A percentile compares a stretch with the other conserved stretches of the same genome.
Conservation (phyloP, 2,329 filamentous ascomycete genomes). For the Helminthosporium solani region DNA sequence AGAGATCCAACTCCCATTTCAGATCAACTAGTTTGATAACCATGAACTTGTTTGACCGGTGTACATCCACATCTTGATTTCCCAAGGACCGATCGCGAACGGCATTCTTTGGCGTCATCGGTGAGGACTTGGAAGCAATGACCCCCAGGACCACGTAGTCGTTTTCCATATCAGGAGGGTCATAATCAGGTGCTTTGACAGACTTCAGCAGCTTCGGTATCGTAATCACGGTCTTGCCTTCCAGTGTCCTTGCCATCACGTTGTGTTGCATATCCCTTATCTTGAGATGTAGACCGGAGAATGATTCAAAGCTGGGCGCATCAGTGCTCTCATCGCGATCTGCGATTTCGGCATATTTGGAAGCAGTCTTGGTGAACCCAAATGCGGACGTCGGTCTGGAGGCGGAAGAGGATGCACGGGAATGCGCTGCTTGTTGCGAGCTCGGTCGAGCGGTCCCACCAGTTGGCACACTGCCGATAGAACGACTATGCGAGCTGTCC, state of each 20-base stretch:
- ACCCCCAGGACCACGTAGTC: slow-evolving; percentile 90
- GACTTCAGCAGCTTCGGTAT: slow-evolving; percentile 78
- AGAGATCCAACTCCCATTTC: slow-evolving; percentile 87
- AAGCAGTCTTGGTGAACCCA: slow-evolving; percentile 18
- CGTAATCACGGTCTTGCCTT: slow-evolving; percentile 72
- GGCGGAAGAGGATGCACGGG: slow-evolving; percentile 21
- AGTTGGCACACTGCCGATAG: slow-evolving; percentile 17
- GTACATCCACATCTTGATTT: slow-evolving; percentile 52
- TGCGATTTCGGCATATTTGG: slow-evolving; percentile 35
- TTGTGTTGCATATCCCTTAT: slow-evolving; percentile 80
- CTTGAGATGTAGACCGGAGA: slow-evolving; percentile 80
- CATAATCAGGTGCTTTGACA: slow-evolving; percentile 80
- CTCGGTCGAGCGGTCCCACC: slow-evolving; percentile 20
- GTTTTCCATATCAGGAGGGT: slow-evolving; percentile 76
- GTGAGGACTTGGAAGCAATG: slow-evolving; percentile 83
- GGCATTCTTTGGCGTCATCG: slow-evolving; percentile 60
- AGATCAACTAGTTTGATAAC: slow-evolving; percentile 84
- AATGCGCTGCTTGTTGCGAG: slow-evolving; percentile 21
- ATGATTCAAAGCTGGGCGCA: slow-evolving; percentile 65
- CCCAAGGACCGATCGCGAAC: slow-evolving; percentile 44
- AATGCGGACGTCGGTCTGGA: slow-evolving; percentile 28
- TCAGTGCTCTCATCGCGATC: slow-evolving; percentile 53
- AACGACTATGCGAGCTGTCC: slow-evolving; percentile 19
- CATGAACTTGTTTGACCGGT: slow-evolving; percentile 82
- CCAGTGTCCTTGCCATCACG: slow-evolving; percentile 74